Base-by-base conservation (phyloP, 1,139 yeast species). In the Pichia sp. region DNA sequence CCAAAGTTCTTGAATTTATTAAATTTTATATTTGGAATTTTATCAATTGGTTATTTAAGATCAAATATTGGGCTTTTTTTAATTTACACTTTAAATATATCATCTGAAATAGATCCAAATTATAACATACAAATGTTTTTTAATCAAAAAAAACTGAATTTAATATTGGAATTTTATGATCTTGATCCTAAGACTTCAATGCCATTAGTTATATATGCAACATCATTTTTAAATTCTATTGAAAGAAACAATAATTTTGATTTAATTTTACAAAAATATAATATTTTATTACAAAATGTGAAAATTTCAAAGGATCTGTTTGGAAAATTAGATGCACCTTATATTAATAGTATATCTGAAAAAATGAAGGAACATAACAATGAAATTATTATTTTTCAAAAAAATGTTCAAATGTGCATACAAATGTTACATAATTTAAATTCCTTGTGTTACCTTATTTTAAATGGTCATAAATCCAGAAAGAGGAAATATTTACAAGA, bases 11-110 rank as follows among this genome's bases (percentile, higher is more conserved):
- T 58, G 8, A 43, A 45, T 11, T n/a, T 59, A 2, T 45, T 57
- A 6, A 54, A 60, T 8, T 44, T 54, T 20, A 11, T 60, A 10
- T 59, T 56, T 47, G 52, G 57, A 35, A 36, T 55, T 34, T 47
- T 60, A 5, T 51, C 60, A 20, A 52, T 59, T 27, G 63, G 62
- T 4, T 61, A 59, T 45, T 35, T 56, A 8, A 46, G 63, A 40
- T 28, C 35, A 4, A 36, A 49, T 35, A 39, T 59, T 9, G 35
- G 53, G 11, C 37, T 49, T 12, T 38, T 60, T 12, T 24, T 59
- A 8, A 40, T 51, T 2, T 52, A 55, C 23, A 33, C 57, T 20
- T 30, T 60, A 4, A 47, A 43, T 27, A 29, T 52, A 22, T 43
- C 56, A 4, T 12, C 40, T 12, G 39, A 41, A 27, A 51, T 58